Conservation (phyloP, 495 filamentous ascomycete genomes). For the Penicillium riverlandense region DNA sequence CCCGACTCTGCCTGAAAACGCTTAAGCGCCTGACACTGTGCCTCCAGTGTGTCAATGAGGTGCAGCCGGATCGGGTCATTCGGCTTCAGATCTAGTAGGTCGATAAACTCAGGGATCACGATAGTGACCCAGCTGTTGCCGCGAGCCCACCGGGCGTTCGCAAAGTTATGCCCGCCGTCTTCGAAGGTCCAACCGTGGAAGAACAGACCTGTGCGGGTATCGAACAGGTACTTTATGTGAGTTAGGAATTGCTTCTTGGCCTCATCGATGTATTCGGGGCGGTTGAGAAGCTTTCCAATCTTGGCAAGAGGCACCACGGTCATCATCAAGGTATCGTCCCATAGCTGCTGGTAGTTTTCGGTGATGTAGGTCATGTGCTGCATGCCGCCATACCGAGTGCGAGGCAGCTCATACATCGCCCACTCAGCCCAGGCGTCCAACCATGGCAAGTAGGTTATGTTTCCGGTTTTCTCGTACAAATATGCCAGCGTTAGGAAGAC, state of each 20-base stretch:
- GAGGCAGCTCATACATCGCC: slow-evolving; percentile 63
- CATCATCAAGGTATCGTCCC: slow-evolving; percentile 82
- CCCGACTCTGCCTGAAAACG: slow-evolving; percentile 49
- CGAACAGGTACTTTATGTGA: slow-evolving; percentile 66
- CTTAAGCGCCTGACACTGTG: slow-evolving; percentile 54
- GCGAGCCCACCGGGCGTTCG: slow-evolving; percentile 60
- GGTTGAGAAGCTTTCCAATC: slow-evolving; percentile 57
- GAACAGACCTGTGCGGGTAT: slow-evolving; percentile 57
- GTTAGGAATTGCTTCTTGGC: slow-evolving; percentile 66
- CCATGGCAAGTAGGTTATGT: slow-evolving; percentile 53
- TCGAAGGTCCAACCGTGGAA: slow-evolving; percentile 71
- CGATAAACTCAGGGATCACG: slow-evolving; percentile 64
- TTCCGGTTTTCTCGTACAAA: slow-evolving; percentile 54
- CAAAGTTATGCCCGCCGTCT: slow-evolving; percentile 63
- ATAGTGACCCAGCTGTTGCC: slow-evolving; percentile 68
- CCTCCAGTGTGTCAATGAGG: slow-evolving; percentile 51
- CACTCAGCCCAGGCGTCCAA: slow-evolving; percentile 66
- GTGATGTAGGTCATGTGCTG: slow-evolving; percentile 64
- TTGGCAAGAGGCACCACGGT: slow-evolving; percentile 69
- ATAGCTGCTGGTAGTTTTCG: slow-evolving; percentile 60
- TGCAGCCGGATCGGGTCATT: slow-evolving; percentile 54
- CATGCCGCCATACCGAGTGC: slow-evolving; percentile 65
- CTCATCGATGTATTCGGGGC: slow-evolving; percentile 62
- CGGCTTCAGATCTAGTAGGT: slow-evolving; percentile 50
- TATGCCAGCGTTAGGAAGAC: slow-evolving; percentile 60